These are phyloP conservation scores for Candida maesae DNA, from an alignment of 805 yeast species.

Conservation along the genomic window DNA sequence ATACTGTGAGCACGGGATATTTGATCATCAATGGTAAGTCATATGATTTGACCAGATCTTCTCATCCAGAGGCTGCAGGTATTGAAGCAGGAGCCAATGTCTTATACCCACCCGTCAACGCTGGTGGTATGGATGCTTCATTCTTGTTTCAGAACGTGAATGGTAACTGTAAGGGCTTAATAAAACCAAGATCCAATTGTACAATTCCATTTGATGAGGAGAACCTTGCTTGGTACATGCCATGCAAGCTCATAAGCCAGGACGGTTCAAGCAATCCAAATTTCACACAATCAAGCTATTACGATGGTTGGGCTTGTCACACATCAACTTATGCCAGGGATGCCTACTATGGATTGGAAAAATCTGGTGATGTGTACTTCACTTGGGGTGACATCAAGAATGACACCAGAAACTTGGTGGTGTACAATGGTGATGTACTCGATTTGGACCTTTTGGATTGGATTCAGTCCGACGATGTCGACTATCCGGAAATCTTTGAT, in stretches of 20 bases:
- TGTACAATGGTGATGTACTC: slow-evolving; percentile 84
- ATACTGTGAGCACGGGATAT: slow-evolving; percentile 55
- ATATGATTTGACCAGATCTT: slow-evolving; percentile 63
- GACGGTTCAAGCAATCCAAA: slow-evolving; percentile 73
- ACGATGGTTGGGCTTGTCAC: slow-evolving; percentile 90
- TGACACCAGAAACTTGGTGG: slow-evolving; percentile 71
- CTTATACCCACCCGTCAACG: slow-evolving; percentile 79
- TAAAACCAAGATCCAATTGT: slow-evolving; percentile 64
- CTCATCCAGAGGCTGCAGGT: slow-evolving; percentile 84
- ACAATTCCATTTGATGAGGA: slow-evolving; percentile 66
- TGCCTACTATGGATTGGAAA: slow-evolving; percentile 56
- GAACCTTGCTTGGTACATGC: slow-evolving; percentile 92
- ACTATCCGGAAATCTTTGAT: slow-evolving; percentile 71
- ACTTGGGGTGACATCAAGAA: slow-evolving; percentile 85
- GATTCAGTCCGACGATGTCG: slow-evolving; percentile 65
- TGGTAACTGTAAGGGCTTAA: slow-evolving; percentile 79
- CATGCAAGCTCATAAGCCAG: slow-evolving; percentile 68
- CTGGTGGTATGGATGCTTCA: slow-evolving; percentile 84
- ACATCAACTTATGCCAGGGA: slow-evolving; percentile 67
- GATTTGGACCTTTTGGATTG: slow-evolving; percentile 76
- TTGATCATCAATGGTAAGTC: slow-evolving; percentile 81
- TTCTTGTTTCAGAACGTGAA: slow-evolving; percentile 88
- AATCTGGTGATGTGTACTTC: slow-evolving; percentile 74
- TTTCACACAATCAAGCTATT: slow-evolving; percentile 51
- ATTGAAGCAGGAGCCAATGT: slow-evolving; percentile 65